Base-by-base conservation (phyloP, 768 basidiomycete genomes). In the Amanita jacksonii region DNA sequence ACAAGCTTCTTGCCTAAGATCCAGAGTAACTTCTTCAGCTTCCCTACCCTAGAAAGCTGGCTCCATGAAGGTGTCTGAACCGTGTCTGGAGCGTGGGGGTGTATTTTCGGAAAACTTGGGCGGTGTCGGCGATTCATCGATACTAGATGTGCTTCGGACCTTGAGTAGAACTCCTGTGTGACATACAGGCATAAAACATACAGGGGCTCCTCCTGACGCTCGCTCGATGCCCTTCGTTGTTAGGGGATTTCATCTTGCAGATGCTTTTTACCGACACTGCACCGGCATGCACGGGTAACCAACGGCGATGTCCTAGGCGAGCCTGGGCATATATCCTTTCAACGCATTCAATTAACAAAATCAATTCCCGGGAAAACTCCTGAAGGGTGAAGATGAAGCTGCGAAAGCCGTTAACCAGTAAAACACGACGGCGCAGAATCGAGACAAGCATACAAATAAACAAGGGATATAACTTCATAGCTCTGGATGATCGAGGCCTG, bases 381-480 rank as follows among this genome's bases (percentile, higher is more conserved):
- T 99, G 91, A 34, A 97, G 60, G 0, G 91, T 94, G 62, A 97
- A 99, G 51, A 96, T 85, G 63, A 94, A 97, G 67, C 92, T 96
- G 50, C 22, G 12, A 24, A 22, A 15, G 4, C 13, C 19, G 31
- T 3, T 31, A 5, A 20, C 53, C 30, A 47, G 42, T 46, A 10
- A 45, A 22, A 8, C 18, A 19, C 38, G 23, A 22, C 13, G 8
- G 8, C 15, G 39, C 12, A 6, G n/a, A 30, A n/a, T 13, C 38
- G 28, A 41, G 15, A 38, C 30, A 3, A 41, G 34, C 89, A 58
- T 49, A 93, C 92, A 92, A 94, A 57, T 93, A 94, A 0, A 92
- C 83, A 19, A 93, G 61, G 58, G 94, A 94, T 1, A 96, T 71
- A 45, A 80, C 79, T 53, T 96, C 92, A 51, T 82, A 78, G n/a